These are phyloP conservation scores for Colletotrichum sp. DNA, from an alignment of 2,329 filamentous ascomycete species.

Conservation along the genomic window DNA sequence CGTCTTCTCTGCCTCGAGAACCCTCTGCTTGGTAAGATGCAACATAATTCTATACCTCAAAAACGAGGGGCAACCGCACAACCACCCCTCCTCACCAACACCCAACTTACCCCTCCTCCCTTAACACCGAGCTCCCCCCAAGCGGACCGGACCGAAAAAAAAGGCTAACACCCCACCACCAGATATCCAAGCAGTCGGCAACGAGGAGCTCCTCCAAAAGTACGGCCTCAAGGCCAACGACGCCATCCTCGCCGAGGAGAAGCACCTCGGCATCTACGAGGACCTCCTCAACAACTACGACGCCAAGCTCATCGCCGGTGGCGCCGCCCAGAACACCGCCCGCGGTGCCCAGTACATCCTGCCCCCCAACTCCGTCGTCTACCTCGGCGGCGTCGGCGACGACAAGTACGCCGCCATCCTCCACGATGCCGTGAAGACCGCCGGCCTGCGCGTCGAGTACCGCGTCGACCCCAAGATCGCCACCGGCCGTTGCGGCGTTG, in stretches of 20 bases:
- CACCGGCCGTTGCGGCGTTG: constrained; percentile 92
- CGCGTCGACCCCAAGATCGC: constrained; percentile 82
- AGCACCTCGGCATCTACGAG: constrained; percentile 90
- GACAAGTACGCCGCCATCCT: constrained; percentile 96
- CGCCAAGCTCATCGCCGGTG: constrained; percentile 93
- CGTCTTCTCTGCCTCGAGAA: constrained; percentile 95
- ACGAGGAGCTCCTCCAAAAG: constrained; percentile 85
- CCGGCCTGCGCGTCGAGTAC: constrained; percentile 93
- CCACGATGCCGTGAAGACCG: constrained; percentile 82
- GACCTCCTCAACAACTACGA: constrained; percentile 91
- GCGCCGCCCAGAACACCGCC: constrained; percentile 96
- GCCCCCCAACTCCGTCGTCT: constrained; percentile 85
- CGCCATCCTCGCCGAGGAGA: constrained; percentile 92
- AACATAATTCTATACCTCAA: neutral
- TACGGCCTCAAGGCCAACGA: constrained; percentile 96
- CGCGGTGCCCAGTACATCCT: constrained; percentile 97
- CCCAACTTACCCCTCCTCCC: constrained; percentile 6
- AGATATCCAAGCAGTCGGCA: constrained; percentile 91
- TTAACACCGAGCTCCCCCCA: constrained; percentile 9
- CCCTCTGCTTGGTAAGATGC: constrained; percentile 82
- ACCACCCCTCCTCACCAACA: neutral
- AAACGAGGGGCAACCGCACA: neutral
- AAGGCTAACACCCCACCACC: constrained; percentile 9
- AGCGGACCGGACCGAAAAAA: neutral
- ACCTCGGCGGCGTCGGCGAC: constrained; percentile 90